These are phyloP conservation scores for Cryptosporidium sp. DNA, from an alignment of 169 alveolate genomes.

Conservation along the genomic window DNA sequence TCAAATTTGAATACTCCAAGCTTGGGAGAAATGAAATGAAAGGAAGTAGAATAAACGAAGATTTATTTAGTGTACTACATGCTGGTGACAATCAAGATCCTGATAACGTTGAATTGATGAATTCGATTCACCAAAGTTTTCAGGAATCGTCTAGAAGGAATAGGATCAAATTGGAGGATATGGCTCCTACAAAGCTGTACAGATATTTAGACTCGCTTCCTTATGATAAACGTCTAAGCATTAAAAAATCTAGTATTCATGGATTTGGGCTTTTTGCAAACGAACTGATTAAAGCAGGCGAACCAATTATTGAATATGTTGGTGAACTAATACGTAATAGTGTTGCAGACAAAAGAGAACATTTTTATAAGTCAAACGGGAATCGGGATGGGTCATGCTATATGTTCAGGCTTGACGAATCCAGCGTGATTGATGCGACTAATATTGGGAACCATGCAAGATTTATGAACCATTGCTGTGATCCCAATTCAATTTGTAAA, in stretches of 20 bases:
- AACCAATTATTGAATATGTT: conserved; percentile 95
- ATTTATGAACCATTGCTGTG: conserved; percentile 97
- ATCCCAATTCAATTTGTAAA: conserved; percentile 91
- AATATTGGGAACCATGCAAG: conserved; percentile 95
- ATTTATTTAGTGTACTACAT: conserved; percentile 4
- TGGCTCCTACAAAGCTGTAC: conserved; percentile 82
- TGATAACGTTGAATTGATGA: conserved; percentile 37
- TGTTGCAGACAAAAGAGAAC: conserved; percentile 91
- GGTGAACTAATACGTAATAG: conserved; percentile 92
- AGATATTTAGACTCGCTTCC: conserved; percentile 83
- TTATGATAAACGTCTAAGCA: conserved; percentile 81
- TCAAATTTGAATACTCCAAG: not conserved
- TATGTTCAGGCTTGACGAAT: conserved; percentile 93
- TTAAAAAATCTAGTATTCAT: conserved; percentile 89
- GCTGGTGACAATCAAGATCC: not conserved
- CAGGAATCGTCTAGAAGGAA: not conserved
- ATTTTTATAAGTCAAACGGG: conserved; percentile 85
- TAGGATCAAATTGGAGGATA: conserved; percentile 47
- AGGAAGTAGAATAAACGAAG: conserved; percentile 1
- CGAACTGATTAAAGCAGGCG: conserved; percentile 90
- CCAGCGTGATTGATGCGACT: conserved; percentile 96
- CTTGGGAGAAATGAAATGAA: conserved; percentile 47
- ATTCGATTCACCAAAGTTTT: not conserved
- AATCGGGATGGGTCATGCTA: conserved; percentile 92
- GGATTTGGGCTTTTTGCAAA: conserved; percentile 93